A percentile compares a stretch with the other conserved stretches of the same genome.
phyloP scores from a whole-genome alignment of 139 green algal species.

The Nannochloris sp. region DNA sequence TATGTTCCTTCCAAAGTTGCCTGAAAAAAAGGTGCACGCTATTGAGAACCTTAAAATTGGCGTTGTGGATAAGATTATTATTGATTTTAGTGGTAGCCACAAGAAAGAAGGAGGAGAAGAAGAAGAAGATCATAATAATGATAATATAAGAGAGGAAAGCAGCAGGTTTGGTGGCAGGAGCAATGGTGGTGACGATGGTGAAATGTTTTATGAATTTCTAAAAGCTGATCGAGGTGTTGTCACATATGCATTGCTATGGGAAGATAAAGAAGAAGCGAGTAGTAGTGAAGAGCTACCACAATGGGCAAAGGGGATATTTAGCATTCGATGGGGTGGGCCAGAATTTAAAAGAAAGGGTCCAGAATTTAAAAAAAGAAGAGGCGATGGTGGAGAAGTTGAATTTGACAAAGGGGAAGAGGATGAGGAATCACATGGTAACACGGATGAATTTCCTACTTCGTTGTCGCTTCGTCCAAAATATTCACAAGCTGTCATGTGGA shows the following conservation, averaged over 20 bases:
- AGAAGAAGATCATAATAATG: too few relatives aligned
- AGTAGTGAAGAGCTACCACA: background rate
- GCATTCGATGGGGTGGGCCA: conserved; percentile 13
- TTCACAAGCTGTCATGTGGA: background rate
- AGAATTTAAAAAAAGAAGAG: background rate
- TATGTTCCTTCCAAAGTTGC: too few relatives aligned
- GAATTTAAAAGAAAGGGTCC: conserved; percentile 16
- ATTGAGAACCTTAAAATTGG: too few relatives aligned
- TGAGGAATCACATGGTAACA: background rate
- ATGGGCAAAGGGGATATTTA: conserved; percentile 8
- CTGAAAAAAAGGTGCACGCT: too few relatives aligned
- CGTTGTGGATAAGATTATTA: too few relatives aligned
- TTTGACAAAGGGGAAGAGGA: background rate
- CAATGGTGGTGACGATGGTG: too few relatives aligned
- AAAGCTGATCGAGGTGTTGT: too few relatives aligned
- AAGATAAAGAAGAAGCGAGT: background rate
- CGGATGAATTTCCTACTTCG: background rate
- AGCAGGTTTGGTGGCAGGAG: too few relatives aligned
- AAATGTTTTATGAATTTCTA: too few relatives aligned
- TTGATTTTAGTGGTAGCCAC: too few relatives aligned
- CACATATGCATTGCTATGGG: conserved; percentile 22
- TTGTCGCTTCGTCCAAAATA: background rate
- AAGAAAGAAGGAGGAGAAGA: too few relatives aligned
- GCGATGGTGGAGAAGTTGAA: background rate
- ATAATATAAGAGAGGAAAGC: too few relatives aligned